These are phyloP conservation scores for Odontarrhena argentea DNA, from an alignment of 345 rosid genomes.

Conservation along the genomic window DNA sequence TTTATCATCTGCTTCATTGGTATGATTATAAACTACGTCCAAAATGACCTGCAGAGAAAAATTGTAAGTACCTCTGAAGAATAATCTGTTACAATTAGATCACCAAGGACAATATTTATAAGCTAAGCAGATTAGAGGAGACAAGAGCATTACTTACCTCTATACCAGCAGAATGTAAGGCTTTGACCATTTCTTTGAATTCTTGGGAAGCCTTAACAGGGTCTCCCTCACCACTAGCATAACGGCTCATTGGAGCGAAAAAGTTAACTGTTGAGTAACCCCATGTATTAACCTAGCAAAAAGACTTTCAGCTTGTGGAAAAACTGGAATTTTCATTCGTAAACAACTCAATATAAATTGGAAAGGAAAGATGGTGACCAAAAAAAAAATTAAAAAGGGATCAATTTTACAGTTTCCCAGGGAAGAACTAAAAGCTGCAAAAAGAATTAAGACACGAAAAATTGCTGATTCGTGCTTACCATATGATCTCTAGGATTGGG, in stretches of 20 bases:
- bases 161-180: conserved; percentile 86
- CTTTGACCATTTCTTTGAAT: conserved; percentile 94
- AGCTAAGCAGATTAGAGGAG: background rate
- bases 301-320: conserved; percentile 11
- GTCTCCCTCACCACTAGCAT: conserved; percentile 85
- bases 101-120: conserved; percentile 1
- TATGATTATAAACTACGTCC: conserved; percentile 96
- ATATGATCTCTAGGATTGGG: conserved; percentile 91
- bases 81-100: conserved; percentile 13
- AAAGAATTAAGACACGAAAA: background rate
- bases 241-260: conserved; percentile 96
- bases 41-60: conserved; percentile 66
- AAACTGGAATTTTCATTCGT: background rate
- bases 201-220: conserved; percentile 77
- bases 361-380: background rate
- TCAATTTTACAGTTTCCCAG: background rate
- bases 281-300: conserved; percentile 84
- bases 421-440: background rate
- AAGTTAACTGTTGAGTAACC: conserved; percentile 97
- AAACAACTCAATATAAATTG: background rate
- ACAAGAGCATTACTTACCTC: conserved; percentile 58
- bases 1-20: conserved; percentile 88
- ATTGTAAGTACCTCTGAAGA: conserved; percentile 12
- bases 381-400: background rate
- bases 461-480: conserved; percentile 47